A percentile compares a stretch with the other conserved stretches of the same genome.
phyloP scores from a whole-genome alignment of 176 grass and related monocot species.

The Raddia guianensis region DNA sequence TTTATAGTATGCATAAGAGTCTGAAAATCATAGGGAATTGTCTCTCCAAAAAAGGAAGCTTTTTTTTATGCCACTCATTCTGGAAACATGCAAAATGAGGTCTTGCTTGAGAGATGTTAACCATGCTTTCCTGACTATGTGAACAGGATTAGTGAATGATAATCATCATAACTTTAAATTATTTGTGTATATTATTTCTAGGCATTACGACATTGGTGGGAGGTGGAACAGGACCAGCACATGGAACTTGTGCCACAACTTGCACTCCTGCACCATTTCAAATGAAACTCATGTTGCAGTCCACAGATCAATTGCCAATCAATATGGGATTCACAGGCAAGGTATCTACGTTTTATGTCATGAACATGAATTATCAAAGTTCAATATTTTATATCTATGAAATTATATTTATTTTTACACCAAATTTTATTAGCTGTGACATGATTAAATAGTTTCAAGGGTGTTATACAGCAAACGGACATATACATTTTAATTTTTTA shows the following conservation, averaged over 20 bases:
- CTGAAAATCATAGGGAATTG: too few species aligned
- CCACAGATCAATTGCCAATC: constrained; percentile 84
- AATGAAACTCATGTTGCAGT: constrained; percentile 94
- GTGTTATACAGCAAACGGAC: constrained; percentile 9
- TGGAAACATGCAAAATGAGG: too few species aligned
- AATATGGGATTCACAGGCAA: constrained; percentile 96
- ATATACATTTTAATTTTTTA: constrained; percentile 20
- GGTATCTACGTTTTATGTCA: constrained; percentile 44
- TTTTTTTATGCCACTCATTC: too few species aligned
- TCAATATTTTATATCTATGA: constrained; percentile 11
- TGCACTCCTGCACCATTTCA: constrained; percentile 89
- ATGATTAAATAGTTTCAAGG: constrained; percentile 8
- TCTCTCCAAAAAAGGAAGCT: too few species aligned
- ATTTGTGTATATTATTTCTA: constrained; percentile 38
- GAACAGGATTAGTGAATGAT: constrained; percentile 5
- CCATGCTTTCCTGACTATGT: neutral
- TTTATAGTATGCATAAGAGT: too few species aligned
- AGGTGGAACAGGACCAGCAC: constrained; percentile 95
- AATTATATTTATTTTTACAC: neutral
- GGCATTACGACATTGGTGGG: constrained; percentile 94
- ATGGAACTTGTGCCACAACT: constrained; percentile 98
- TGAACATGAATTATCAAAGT: neutral
- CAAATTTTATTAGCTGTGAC: constrained; percentile 4
- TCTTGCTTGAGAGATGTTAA: too few species aligned
- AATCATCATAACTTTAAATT: constrained; percentile 30